Evolutionary conservation across 805 yeast species (phyloP).

Genomic region (Teunomyces stri): DNA sequence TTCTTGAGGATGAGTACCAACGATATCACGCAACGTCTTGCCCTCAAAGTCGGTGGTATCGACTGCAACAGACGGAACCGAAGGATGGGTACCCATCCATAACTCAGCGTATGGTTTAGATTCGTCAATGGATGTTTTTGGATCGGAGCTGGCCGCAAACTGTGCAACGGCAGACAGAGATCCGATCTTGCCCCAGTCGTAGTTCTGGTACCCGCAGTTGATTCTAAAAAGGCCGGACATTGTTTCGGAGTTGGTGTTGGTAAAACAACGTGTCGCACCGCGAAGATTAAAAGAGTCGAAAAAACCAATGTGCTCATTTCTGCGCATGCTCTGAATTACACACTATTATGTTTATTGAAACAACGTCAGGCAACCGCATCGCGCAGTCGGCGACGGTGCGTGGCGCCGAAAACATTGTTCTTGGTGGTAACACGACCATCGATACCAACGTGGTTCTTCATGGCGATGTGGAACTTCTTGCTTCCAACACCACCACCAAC

Average conservation of each 20-base stretch:
- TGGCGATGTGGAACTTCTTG: slow-evolving; percentile 27
- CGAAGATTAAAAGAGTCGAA: too few species aligned
- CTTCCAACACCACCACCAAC: slow-evolving; percentile 12
- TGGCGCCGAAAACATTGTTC: slow-evolving; percentile 42
- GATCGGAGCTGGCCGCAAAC: slow-evolving; percentile 72
- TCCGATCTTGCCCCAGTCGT: slow-evolving; percentile 60
- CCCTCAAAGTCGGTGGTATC: slow-evolving; percentile 36
- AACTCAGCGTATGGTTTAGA: slow-evolving; percentile 90
- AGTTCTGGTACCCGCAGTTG: slow-evolving; percentile 63
- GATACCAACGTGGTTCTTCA: slow-evolving; percentile 29
- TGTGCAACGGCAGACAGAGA: slow-evolving; percentile 83
- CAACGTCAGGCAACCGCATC: slow-evolving; percentile 51
- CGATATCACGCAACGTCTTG: slow-evolving; percentile 62
- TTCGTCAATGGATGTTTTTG: slow-evolving; percentile 61
- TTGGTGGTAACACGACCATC: slow-evolving; percentile 49
- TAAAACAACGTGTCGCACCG: neutral
- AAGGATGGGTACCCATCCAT: slow-evolving; percentile 99
- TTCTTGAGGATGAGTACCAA: slow-evolving; percentile 55
- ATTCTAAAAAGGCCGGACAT: slow-evolving; percentile 38
- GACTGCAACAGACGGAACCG: slow-evolving; percentile 71
- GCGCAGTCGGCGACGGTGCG: slow-evolving; percentile 42
- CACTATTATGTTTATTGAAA: slow-evolving; percentile 41
- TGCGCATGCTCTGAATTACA: too few species aligned
- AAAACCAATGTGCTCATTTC: too few species aligned
- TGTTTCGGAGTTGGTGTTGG: neutral